phyloP scores from a whole-genome alignment of 192 early-diverging fungal species.

The Entomortierella chlamydospora region DNA sequence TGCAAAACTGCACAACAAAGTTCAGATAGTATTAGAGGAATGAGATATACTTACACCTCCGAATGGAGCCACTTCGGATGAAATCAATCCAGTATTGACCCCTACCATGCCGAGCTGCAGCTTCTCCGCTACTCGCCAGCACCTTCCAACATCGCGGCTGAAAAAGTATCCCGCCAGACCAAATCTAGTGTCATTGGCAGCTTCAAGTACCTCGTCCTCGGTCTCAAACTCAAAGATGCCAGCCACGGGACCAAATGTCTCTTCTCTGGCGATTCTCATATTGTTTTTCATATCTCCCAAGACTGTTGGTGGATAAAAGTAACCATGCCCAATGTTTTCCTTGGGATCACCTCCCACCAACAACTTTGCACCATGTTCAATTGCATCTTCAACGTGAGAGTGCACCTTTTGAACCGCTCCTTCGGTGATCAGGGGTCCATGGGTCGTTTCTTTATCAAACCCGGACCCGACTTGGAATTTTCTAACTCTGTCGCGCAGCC shows the following conservation, averaged over 20 bases:
- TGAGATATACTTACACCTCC: slow-evolving; percentile 66
- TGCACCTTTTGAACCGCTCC: slow-evolving; percentile 76
- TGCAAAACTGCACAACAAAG: too few species aligned
- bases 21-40: too few species aligned
- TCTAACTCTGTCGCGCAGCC: slow-evolving; percentile 64
- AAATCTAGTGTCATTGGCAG: slow-evolving; percentile 78
- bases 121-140: slow-evolving; percentile 84
- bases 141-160: slow-evolving; percentile 77
- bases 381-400: slow-evolving; percentile 77
- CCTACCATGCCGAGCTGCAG: slow-evolving; percentile 95
- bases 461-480: slow-evolving; percentile 81
- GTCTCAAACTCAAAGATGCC: slow-evolving; percentile 79
- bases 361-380: slow-evolving; percentile 77
- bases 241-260: slow-evolving; percentile 94
- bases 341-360: slow-evolving; percentile 68
- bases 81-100: slow-evolving; percentile 78
- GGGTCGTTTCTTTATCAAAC: slow-evolving; percentile 67
- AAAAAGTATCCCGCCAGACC: slow-evolving; percentile 92
- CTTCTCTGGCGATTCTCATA: slow-evolving; percentile 80
- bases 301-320: slow-evolving; percentile 88
- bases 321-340: slow-evolving; percentile 60
- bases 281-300: slow-evolving; percentile 73
- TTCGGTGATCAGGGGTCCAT: slow-evolving; percentile 87
- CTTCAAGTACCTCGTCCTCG: slow-evolving; percentile 81
- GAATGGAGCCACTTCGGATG: slow-evolving; percentile 69